phyloP scores from a whole-genome alignment of 2,329 filamentous ascomycete genomes.

The Trichophyton rubrum region DNA sequence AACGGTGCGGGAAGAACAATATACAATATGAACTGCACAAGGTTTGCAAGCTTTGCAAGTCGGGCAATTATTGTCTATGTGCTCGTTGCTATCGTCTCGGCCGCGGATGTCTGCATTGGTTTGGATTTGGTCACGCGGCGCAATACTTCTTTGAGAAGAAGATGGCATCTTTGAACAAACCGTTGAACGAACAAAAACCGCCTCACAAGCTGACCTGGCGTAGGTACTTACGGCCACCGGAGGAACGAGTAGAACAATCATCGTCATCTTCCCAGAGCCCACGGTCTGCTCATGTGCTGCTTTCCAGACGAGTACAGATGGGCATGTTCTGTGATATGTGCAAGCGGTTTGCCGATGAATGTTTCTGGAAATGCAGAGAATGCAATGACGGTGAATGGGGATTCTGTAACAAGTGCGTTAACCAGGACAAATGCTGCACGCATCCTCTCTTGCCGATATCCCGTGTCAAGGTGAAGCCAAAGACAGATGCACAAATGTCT shows the following conservation, averaged over 20 bases:
- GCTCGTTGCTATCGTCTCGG: constrained; percentile 64
- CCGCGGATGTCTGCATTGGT: constrained; percentile 74
- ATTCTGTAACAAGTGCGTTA: constrained; percentile 79
- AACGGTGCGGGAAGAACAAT: constrained; percentile 54
- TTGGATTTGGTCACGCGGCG: constrained; percentile 68
- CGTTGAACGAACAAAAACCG: constrained; percentile 21
- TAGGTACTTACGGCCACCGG: constrained; percentile 23
- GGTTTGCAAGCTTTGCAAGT: constrained; percentile 58
- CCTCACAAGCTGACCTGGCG: constrained; percentile 41
- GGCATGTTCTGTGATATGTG: constrained; percentile 80
- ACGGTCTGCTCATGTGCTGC: constrained; percentile 46
- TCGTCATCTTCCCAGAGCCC: constrained; percentile 31
- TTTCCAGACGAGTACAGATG: constrained; percentile 54
- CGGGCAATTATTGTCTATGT: constrained; percentile 67
- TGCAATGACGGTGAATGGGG: constrained; percentile 95
- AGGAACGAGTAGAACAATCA: constrained; percentile 11
- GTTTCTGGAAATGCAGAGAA: constrained; percentile 76
- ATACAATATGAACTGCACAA: constrained; percentile 84
- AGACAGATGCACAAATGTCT: not conserved
- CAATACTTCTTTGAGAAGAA: constrained; percentile 51
- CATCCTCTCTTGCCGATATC: constrained; percentile 69
- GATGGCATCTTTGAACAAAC: constrained; percentile 26
- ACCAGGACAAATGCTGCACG: constrained; percentile 66
- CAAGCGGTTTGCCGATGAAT: constrained; percentile 59
- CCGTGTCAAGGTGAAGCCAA: constrained; percentile 36